These are phyloP conservation scores for Tricholoma sp. DNA, from an alignment of 768 basidiomycete genomes.

Conservation along the genomic window DNA sequence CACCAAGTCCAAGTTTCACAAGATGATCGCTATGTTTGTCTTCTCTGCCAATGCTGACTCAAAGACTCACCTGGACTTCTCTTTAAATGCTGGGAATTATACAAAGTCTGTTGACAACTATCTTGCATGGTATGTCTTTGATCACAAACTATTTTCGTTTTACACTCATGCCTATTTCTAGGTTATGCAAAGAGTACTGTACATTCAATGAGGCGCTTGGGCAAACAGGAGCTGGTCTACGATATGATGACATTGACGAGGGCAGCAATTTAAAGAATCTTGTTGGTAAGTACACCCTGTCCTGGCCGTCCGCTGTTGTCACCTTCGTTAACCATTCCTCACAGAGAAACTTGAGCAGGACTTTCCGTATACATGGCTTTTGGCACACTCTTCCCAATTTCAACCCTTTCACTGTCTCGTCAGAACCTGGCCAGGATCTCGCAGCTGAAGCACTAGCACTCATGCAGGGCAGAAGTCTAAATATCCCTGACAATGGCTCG, in stretches of 20 bases:
- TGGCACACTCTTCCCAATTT: neutral
- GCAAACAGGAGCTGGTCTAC: neutral
- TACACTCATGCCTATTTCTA: neutral
- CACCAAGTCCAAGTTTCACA: too few relatives aligned
- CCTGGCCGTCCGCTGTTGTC: neutral
- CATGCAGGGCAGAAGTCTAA: neutral
- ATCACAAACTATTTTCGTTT: neutral
- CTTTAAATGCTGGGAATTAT: too few relatives aligned
- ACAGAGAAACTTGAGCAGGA: constrained; percentile 1
- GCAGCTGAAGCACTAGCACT: neutral
- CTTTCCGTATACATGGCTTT: constrained; percentile 1
- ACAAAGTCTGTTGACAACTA: too few relatives aligned
- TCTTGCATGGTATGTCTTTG: neutral
- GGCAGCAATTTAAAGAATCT: neutral
- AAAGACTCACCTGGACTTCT: too few relatives aligned
- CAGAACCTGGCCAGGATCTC: neutral
- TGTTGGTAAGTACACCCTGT: neutral
- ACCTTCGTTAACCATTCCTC: neutral
- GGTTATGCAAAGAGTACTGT: neutral
- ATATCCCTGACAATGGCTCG: neutral
- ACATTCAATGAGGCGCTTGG: neutral
- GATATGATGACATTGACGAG: neutral
- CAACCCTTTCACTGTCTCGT: neutral
- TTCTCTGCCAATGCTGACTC: too few relatives aligned
- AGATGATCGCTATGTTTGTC: too few relatives aligned